Percentiles rank a stretch among this genome's conserved stretches.
Conservation (phyloP, 306 rosid species). For the Acacia melanoxylon region DNA sequence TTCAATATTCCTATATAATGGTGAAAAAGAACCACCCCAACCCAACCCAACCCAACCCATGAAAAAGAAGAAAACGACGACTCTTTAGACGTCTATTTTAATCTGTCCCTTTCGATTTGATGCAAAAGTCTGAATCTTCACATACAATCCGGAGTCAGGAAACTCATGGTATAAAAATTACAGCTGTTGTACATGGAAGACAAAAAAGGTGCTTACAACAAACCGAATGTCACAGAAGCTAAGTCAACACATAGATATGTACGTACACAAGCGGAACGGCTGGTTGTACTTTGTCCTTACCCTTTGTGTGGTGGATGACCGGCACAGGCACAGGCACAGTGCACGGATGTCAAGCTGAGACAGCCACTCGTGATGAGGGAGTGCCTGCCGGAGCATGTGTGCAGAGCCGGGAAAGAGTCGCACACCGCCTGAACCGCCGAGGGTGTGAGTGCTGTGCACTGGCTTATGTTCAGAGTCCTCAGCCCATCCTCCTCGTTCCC, state of each 20-base stretch:
- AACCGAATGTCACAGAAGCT: background rate
- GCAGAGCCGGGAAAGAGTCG: constrained; percentile 84
- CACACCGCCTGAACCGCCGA: constrained; percentile 91
- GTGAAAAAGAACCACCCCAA: no score
- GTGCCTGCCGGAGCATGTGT: constrained; percentile 94
- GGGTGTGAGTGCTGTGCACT: constrained; percentile 95
- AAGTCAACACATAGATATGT: background rate
- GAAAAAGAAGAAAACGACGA: background rate
- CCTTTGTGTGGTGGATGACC: background rate
- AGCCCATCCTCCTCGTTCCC: constrained; percentile 78
- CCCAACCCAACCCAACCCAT: no score
- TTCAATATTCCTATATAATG: no score
- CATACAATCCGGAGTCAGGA: background rate
- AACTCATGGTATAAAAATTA: background rate
- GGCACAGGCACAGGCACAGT: constrained; percentile 89
- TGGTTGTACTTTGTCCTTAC: background rate
- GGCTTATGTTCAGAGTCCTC: constrained; percentile 85
- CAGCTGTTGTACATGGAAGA: background rate
- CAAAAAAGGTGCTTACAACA: background rate
- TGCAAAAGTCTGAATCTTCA: background rate
- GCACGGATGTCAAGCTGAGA: constrained; percentile 75
- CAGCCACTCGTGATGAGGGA: constrained; percentile 96
- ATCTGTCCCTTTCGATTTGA: background rate
- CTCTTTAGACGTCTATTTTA: background rate
- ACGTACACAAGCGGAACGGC: background rate